Base-by-base conservation (phyloP, 306 rosid species). In the Cyamopsis tetragonoloba region DNA sequence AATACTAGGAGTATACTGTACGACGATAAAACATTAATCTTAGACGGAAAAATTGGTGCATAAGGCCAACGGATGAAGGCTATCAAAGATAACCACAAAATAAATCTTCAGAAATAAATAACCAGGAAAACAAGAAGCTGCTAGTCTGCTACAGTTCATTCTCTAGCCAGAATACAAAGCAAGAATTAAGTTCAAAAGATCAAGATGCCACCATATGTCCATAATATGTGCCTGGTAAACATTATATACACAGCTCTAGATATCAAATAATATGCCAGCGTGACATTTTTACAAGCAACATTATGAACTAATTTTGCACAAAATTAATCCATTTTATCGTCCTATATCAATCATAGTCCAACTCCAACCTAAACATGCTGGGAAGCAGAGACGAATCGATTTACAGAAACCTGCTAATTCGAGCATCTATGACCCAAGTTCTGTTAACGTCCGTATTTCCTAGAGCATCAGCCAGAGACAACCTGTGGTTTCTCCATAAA, bases 381-480 rank as follows among this genome's bases (percentile, higher is more conserved):
- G 24, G 38, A 23, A 47, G 62, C 73, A 63, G 35, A 70, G 48
- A 55, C 27, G 43, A 60, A 57, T 34, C 35, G 39, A 65, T 70
- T 70, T 85, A 86, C 34, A 90, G 74, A 26, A 78, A 50, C 84
- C 97, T 83, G 76, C 87, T 60, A 30, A 88, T 83, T 62, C 97
- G 87, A 70, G 90, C 57, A 68, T 90, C 99, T 7, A 90, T 17
- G 23, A 93, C 72, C 4, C 68, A 81, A 54, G 54, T 57, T 56
- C 77, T 57, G 43, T 82, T 71, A 5, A 80, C 19, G 14, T 76
- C 87, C 4, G 87, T 74, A 12, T 81, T 47, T 64, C 81, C 96
- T 10, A 93, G 80, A 23, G 88, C 89, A 44, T 93, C 92, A 2
- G 84, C 86, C 51, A 93, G 71, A 19, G 95, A 88, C 48, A 93